A percentile compares a stretch with the other conserved stretches of the same genome.
Conservation (phyloP, 768 basidiomycete species). For the Auricularia sp. region DNA sequence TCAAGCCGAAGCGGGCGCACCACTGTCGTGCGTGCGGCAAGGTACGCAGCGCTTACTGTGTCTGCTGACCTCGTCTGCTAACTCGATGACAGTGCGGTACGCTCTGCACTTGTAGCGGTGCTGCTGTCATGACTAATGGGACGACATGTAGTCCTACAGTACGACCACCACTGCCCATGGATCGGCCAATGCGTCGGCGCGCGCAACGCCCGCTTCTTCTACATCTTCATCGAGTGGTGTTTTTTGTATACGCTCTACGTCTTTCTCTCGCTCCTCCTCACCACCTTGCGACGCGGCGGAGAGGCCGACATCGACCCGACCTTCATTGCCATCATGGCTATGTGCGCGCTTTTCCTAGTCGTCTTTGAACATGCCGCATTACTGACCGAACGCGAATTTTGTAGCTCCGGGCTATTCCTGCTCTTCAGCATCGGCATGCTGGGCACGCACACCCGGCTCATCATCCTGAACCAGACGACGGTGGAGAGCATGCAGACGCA, state of each 20-base stretch:
- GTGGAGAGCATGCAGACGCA: slow-evolving; percentile 62
- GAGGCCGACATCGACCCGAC: slow-evolving; percentile 45
- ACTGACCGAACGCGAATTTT: neutral
- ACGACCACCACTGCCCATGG: slow-evolving; percentile 87
- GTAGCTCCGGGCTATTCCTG: slow-evolving; percentile 58
- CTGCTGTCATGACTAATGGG: neutral
- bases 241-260: slow-evolving; percentile 51
- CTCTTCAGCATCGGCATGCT: slow-evolving; percentile 57
- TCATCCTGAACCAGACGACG: slow-evolving; percentile 59
- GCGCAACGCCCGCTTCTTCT: slow-evolving; percentile 70
- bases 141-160: slow-evolving; percentile 42
- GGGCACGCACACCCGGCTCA: slow-evolving; percentile 48
- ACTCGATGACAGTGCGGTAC: neutral
- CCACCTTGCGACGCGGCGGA: neutral
- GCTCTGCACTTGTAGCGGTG: neutral
- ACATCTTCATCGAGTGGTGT: slow-evolving; percentile 66
- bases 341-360: slow-evolving; percentile 38
- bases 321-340: slow-evolving; percentile 56
- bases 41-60: slow-evolving; percentile 30
- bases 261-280: slow-evolving; percentile 45
- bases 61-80: neutral
- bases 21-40: slow-evolving; percentile 80
- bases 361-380: slow-evolving; percentile 1
- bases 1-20: slow-evolving; percentile 64
- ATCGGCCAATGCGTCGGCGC: slow-evolving; percentile 93